phyloP scores from a whole-genome alignment of 75 land plant species.

The Pinus albicaulis region DNA sequence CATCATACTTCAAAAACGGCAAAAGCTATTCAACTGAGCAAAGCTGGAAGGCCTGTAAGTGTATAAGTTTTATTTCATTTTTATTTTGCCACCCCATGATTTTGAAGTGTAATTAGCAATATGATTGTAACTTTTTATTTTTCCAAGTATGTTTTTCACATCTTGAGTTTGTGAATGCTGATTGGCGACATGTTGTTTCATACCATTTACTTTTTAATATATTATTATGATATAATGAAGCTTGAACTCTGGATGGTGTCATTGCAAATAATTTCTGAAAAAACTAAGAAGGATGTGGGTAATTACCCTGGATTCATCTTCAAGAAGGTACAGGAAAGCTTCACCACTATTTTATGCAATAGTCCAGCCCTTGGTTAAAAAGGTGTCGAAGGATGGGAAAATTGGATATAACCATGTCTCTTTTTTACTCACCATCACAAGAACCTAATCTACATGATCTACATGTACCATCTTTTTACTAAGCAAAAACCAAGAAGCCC shows the following conservation, averaged over 20 bases:
- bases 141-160: background rate
- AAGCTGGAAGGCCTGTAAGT: constrained; percentile 31
- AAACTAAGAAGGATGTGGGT: background rate
- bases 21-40: constrained; percentile 15
- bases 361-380: background rate
- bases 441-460: too few relatives aligned
- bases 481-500: too few relatives aligned
- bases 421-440: too few relatives aligned
- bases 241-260: too few relatives aligned
- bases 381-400: too few relatives aligned
- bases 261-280: too few relatives aligned
- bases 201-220: background rate
- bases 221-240: background rate
- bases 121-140: background rate
- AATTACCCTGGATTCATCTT: background rate
- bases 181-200: background rate
- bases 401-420: too few relatives aligned
- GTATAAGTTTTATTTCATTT: background rate
- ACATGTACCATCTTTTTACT: too few relatives aligned
- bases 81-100: background rate
- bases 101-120: background rate
- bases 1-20: constrained; percentile 27
- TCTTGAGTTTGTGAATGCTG: background rate
- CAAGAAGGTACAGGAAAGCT: background rate
- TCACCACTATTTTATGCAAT: background rate